phyloP scores from a whole-genome alignment of 352 stramenopile species.

The Phytophthora sp. region DNA sequence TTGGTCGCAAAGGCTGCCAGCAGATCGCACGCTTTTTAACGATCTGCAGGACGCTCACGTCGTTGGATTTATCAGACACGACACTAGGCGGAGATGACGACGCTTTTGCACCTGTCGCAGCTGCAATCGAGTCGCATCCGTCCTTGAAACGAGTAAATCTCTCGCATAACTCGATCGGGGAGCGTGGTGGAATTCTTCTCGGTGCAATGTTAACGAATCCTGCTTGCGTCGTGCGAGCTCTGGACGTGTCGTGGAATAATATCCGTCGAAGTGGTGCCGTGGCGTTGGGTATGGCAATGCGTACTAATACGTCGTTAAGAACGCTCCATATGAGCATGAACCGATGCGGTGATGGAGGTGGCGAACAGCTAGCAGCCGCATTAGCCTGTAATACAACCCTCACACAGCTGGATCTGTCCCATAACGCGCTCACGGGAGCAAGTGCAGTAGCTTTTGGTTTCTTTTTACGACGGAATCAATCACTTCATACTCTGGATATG shows the following conservation, averaged over 20 bases:
- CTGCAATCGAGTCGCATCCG: constrained; percentile 60
- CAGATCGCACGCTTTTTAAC: constrained; percentile 67
- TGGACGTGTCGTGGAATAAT: constrained; percentile 78
- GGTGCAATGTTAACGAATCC: constrained; percentile 68
- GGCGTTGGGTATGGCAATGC: constrained; percentile 59
- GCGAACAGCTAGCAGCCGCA: constrained; percentile 61
- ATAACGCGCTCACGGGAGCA: constrained; percentile 61
- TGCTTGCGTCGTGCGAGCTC: constrained; percentile 49
- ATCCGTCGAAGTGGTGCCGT: constrained; percentile 61
- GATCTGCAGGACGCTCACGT: constrained; percentile 48
- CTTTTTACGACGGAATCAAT: constrained; percentile 54
- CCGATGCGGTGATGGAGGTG: constrained; percentile 65
- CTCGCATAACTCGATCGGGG: constrained; percentile 71
- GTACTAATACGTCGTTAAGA: constrained; percentile 52
- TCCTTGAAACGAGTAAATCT: constrained; percentile 61
- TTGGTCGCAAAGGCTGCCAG: constrained; percentile 55
- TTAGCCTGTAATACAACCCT: constrained; percentile 58
- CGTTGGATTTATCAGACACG: constrained; percentile 68
- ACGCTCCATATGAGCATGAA: constrained; percentile 75
- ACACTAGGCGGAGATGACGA: constrained; percentile 48
- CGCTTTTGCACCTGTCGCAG: constrained; percentile 52
- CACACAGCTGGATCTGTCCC: constrained; percentile 56
- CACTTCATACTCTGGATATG: constrained; percentile 47
- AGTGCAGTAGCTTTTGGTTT: constrained; percentile 69
- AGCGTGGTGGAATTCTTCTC: constrained; percentile 51